A percentile compares a stretch with the other conserved stretches of the same genome.
Conservation (phyloP, 441 rosid genomes). For the Adansonia madagascariensis region DNA sequence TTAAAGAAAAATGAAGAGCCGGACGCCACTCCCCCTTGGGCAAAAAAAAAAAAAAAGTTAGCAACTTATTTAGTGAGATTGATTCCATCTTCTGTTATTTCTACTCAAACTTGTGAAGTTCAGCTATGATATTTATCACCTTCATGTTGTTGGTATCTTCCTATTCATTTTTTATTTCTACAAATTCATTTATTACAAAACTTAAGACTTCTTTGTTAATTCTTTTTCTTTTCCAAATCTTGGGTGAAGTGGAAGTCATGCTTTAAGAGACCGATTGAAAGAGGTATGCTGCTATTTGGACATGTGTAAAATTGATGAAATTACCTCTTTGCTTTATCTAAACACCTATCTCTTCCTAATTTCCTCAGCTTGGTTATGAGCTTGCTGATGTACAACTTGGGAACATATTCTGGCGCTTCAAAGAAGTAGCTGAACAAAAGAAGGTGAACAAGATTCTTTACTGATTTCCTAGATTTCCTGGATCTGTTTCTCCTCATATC, state of each 20-base stretch:
- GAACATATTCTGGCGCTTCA: conserved; percentile 80
- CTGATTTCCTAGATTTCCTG: not conserved
- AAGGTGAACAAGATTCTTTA: conserved; percentile 51
- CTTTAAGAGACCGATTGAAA: conserved; percentile 67
- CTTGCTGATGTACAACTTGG: conserved; percentile 74
- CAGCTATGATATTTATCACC: not conserved
- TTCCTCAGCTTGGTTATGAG: conserved; percentile 81
- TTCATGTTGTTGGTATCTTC: not conserved
- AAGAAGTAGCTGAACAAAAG: conserved; percentile 84
- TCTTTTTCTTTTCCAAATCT: conserved; percentile 16
- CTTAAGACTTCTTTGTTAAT: conserved; percentile 6
- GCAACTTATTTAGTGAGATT: not conserved
- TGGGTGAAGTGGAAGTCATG: conserved; percentile 88
- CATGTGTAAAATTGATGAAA: conserved; percentile 17
- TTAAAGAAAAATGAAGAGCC: too few relatives aligned
- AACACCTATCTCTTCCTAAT: conserved; percentile 22
- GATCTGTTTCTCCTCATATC: not conserved
- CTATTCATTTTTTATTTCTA: not conserved
- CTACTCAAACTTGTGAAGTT: conserved; percentile 14
- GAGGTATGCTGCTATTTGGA: conserved; percentile 56
- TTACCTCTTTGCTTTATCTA: conserved; percentile 22
- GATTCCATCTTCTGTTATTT: not conserved
- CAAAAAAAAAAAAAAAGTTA: not conserved
- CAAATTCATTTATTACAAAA: conserved; percentile 2
- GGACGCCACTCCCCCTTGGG: too few relatives aligned